Evolutionary conservation across 352 stramenopile species (phyloP).

Genomic region (Pythium guiyangense): DNA sequence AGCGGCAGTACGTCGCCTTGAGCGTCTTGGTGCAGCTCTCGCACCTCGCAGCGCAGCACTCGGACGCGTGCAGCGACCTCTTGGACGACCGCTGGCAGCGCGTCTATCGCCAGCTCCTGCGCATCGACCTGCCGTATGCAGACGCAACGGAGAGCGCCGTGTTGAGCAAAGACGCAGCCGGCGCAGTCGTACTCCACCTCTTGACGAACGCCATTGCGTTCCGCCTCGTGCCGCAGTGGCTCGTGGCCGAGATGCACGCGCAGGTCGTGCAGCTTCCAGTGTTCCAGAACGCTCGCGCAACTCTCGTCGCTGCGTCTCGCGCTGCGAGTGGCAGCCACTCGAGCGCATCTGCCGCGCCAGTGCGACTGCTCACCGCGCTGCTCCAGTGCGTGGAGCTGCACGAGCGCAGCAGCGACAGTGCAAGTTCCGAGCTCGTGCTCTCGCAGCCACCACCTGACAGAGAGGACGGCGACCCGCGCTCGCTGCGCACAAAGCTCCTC

Average conservation of each 20-base stretch:
- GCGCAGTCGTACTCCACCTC: constrained; percentile 45
- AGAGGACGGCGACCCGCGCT: not conserved
- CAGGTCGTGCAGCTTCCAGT: constrained; percentile 43
- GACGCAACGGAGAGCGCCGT: constrained; percentile 40
- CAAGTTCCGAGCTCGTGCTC: not conserved
- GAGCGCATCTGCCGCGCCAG: constrained; percentile 6
- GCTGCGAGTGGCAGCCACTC: constrained; percentile 1
- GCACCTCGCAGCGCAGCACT: constrained; percentile 26
- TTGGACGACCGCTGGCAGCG: constrained; percentile 40
- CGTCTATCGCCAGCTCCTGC: constrained; percentile 45
- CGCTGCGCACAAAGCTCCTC: constrained; percentile 9
- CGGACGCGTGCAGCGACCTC: constrained; percentile 23
- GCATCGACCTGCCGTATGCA: constrained; percentile 46
- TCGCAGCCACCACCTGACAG: not conserved
- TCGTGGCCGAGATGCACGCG: constrained; percentile 24
- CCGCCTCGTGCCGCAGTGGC: constrained; percentile 26
- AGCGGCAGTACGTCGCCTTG: constrained; percentile 43
- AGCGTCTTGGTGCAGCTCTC: constrained; percentile 47
- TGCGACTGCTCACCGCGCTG: constrained; percentile 15
- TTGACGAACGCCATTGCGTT: constrained; percentile 44
- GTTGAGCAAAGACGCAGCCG: constrained; percentile 34
- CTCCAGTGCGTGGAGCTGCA: constrained; percentile 14
- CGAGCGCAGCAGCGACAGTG: not conserved
- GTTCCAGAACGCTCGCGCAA: constrained; percentile 17
- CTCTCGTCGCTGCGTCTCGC: constrained; percentile 6